Conservation (phyloP, 106 monocot genomes). For the Dendrobium officinale region DNA sequence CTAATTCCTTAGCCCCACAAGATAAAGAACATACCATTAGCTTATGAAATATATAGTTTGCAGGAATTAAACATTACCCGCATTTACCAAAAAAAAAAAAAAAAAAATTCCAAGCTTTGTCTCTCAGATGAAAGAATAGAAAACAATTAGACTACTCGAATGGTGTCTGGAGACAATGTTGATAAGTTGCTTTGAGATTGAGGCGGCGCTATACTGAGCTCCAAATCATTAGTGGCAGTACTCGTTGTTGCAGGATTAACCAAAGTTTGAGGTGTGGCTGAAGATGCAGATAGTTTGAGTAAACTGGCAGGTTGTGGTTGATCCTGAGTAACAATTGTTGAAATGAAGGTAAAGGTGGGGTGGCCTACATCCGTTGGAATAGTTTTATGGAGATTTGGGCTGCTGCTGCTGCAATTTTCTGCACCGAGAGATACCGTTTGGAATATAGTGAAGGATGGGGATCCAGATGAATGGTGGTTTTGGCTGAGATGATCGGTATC, state of each 20-base stretch:
- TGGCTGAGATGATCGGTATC: not conserved
- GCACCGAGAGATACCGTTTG: not conserved
- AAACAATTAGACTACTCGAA: constrained; percentile 15
- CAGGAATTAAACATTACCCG: not conserved
- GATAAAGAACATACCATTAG: not conserved
- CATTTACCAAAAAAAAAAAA: not conserved
- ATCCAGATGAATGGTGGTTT: constrained; percentile 4
- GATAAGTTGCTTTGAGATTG: constrained; percentile 3
- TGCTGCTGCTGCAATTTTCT: not conserved
- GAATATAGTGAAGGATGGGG: not conserved
- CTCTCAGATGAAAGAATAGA: not conserved
- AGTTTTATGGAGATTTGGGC: not conserved
- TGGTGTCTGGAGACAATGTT: not conserved
- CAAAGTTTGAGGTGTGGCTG: not conserved
- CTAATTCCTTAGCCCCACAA: not conserved
- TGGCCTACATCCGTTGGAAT: not conserved
- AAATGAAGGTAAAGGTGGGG: not conserved
- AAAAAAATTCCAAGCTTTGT: not conserved
- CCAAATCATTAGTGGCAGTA: constrained; percentile 4
- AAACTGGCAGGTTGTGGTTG: not conserved
- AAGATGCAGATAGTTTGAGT: constrained; percentile 8
- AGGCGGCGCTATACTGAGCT: constrained; percentile 29
- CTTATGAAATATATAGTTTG: not conserved
- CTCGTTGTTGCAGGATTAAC: not conserved
- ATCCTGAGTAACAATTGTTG: not conserved